These are phyloP conservation scores for Trypanosoma cruzi DNA, from an alignment of 208 protist species.

Conservation along the genomic window DNA sequence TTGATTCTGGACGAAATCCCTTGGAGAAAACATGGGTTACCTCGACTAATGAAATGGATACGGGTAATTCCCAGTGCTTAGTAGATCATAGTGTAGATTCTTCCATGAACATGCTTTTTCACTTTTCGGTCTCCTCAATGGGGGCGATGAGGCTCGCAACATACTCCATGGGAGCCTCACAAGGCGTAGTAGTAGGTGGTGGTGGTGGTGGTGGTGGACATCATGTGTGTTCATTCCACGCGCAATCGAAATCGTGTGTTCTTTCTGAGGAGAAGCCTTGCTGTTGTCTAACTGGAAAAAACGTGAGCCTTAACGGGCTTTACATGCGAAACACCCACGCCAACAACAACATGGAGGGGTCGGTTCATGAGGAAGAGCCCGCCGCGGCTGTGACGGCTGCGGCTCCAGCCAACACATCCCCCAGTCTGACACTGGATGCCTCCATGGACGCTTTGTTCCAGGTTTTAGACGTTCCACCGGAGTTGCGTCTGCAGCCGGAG, in stretches of 20 bases:
- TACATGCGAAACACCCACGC: neutral
- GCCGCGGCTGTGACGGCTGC: neutral
- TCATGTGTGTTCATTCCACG: neutral
- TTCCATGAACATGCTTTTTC: neutral
- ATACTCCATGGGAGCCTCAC: neutral
- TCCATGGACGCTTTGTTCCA: neutral
- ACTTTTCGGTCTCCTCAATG: neutral
- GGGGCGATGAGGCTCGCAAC: constrained; percentile 1
- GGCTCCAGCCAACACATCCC: neutral
- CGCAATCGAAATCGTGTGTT: neutral
- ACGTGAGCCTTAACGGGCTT: neutral
- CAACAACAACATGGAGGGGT: neutral
- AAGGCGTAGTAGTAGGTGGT: neutral
- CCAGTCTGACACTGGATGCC: neutral
- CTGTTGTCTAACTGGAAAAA: neutral
- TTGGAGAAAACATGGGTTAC: neutral
- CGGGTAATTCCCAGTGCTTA: neutral
- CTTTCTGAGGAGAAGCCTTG: neutral
- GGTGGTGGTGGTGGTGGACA: neutral
- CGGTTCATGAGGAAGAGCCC: neutral
- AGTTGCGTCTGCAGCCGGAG: neutral
- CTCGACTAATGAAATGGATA: neutral
- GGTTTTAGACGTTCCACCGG: constrained; percentile 3
- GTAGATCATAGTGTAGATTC: neutral
- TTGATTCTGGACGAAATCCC: too few relatives aligned